These are phyloP conservation scores for Cyberlindnera meyerae DNA, from an alignment of 805 yeast genomes.

Conservation along the genomic window DNA sequence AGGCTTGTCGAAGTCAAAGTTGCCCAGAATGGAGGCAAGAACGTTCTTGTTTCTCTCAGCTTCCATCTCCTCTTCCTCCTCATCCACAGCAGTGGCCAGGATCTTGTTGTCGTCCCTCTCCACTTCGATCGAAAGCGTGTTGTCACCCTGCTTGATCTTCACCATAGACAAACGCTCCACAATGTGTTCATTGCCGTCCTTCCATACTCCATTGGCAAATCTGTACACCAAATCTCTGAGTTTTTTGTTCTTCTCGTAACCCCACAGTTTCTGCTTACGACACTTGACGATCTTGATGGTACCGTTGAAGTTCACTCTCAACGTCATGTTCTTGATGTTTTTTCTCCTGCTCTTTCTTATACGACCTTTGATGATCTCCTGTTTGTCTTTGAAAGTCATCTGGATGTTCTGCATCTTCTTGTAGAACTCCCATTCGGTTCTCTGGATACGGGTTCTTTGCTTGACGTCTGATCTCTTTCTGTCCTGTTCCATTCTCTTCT, in stretches of 20 bases:
- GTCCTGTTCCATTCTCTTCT: constrained; percentile 43
- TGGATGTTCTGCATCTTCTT: constrained; percentile 34
- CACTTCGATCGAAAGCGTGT: constrained; percentile 12
- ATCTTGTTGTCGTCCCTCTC: constrained; percentile 15
- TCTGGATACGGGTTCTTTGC: constrained; percentile 30
- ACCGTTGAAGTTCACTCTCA: constrained; percentile 60
- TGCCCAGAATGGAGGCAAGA: constrained; percentile 42
- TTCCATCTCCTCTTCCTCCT: constrained; percentile 36
- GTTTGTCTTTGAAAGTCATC: constrained; percentile 38
- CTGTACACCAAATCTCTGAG: constrained; percentile 57
- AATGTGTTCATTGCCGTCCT: constrained; percentile 72
- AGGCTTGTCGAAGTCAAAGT: constrained; percentile 50
- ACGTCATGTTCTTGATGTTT: constrained; percentile 47
- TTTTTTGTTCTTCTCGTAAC: constrained; percentile 65
- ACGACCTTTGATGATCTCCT: constrained; percentile 52
- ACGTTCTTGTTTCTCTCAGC: constrained; percentile 41
- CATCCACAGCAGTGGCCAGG: constrained; percentile 28
- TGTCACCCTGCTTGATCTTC: constrained; percentile 16
- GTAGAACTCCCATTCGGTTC: constrained; percentile 35
- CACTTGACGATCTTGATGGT: constrained; percentile 51
- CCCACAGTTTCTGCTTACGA: constrained; percentile 86
- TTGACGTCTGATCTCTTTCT: constrained; percentile 28
- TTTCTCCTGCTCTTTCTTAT: constrained; percentile 53
- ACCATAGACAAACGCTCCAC: constrained; percentile 48
- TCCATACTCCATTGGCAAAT: constrained; percentile 69